Evolutionary conservation across 2,329 filamentous ascomycete species (phyloP), one percentile per base, ranked within the genome.

Genomic region (Xylariales sp.): DNA sequence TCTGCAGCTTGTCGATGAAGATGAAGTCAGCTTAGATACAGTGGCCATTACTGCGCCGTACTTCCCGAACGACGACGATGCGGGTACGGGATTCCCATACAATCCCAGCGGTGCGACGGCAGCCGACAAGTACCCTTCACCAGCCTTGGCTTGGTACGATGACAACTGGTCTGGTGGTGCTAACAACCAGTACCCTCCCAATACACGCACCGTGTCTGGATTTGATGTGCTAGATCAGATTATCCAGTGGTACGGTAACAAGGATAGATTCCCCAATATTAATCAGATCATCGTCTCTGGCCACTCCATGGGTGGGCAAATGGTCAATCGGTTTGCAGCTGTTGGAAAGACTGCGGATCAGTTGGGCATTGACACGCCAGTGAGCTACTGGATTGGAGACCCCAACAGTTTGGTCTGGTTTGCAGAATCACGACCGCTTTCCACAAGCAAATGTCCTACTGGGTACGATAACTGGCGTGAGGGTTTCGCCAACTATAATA

Each of bases 171-270:
- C 30, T 12, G 37, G 37, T 14, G 37, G 37, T 29, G 29, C 30
- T 7, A 40, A 40, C 31, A 40, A 40, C 31, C 37, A 40, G 17
- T 40, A 40, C 14, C 37, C 37, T 8, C 37, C 37, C 4, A 27
- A 29, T 13, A 18, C 31, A 17, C 18, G 18, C 15, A 29, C 30
- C 12, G 37, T 40, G 23, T 40, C 37, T 10, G 37, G 27, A 8
- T 40, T 32, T 23, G 37, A 40, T 34, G 37, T 25, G n/a, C 18
- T 40, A 15, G 37, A 40, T 12, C 37, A 40, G 15, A 19, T 40
- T 19, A 12, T 40, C 31, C 37, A 40, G 24, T 35, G 34, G 8
- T 40, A 40, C 17, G 37, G 30, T 5, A 40, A 40, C 18, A 34
- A 12, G 12, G 15, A 12, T 5, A 15, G 20, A 27, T 40, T 40